These are phyloP conservation scores for Bondarzewia mesenterica DNA, from an alignment of 1,284 basidiomycete genomes.

Conservation along the genomic window DNA sequence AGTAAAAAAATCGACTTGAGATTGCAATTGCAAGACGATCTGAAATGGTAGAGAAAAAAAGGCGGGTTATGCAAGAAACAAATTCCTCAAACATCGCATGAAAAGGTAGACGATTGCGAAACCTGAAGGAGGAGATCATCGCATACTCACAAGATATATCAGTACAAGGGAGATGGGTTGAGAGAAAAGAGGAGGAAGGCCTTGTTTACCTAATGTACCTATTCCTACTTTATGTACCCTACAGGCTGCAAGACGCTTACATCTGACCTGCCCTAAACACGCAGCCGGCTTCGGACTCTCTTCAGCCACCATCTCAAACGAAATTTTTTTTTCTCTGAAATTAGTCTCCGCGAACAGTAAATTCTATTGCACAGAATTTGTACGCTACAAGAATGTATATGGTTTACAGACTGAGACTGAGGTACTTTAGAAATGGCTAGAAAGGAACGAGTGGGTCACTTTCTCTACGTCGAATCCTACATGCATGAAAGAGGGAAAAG, in stretches of 20 bases:
- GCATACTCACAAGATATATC: slow-evolving; percentile 11
- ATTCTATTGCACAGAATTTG: neutral
- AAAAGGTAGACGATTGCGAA: neutral
- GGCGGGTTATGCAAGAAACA: neutral
- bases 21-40: neutral
- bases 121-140: neutral
- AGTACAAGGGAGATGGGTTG: neutral
- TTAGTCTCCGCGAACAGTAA: neutral
- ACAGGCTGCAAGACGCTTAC: too few relatives aligned
- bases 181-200: neutral
- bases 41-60: neutral
- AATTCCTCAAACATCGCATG: slow-evolving; percentile 8
- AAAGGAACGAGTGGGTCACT: neutral
- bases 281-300: neutral
- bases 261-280: neutral
- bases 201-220: neutral
- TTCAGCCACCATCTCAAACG: neutral
- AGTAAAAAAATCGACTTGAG: neutral
- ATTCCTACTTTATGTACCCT: neutral
- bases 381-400: neutral
- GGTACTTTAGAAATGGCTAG: too few relatives aligned
- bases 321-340: neutral
- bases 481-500: too few relatives aligned
- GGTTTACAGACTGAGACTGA: neutral
- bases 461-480: neutral